phyloP scores from a whole-genome alignment of 1,139 yeast species.

The Debaryomyces robertsiae region DNA sequence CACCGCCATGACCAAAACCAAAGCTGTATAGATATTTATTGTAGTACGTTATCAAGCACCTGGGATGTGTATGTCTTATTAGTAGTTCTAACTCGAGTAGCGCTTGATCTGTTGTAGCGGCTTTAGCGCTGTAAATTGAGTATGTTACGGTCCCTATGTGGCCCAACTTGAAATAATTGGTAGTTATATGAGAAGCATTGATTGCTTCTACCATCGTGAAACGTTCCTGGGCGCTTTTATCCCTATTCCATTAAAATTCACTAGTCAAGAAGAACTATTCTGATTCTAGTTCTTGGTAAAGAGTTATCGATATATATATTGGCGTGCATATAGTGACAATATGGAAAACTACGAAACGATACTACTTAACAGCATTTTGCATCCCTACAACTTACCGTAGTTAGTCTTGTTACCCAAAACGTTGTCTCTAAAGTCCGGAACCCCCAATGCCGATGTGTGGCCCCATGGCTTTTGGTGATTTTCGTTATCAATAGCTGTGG shows the following conservation, averaged over 20 bases:
- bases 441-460: constrained; percentile 40
- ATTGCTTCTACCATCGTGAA: constrained; percentile 22
- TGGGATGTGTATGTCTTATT: constrained; percentile 54
- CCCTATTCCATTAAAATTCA: constrained; percentile 2
- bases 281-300: background rate
- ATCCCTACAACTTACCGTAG: constrained; percentile 21
- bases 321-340: constrained; percentile 6
- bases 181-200: constrained; percentile 31
- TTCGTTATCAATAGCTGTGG: constrained; percentile 38
- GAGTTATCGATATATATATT: constrained; percentile 1
- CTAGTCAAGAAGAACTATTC: no score
- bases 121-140: constrained; percentile 31
- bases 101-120: constrained; percentile 33
- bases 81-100: constrained; percentile 62
- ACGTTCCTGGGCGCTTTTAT: constrained; percentile 2
- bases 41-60: constrained; percentile 57
- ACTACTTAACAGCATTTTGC: constrained; percentile 27
- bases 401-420: constrained; percentile 32
- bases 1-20: constrained; percentile 43
- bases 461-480: constrained; percentile 39
- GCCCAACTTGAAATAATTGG: constrained; percentile 47
- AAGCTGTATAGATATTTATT: constrained; percentile 65
- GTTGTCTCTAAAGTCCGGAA: constrained; percentile 30
- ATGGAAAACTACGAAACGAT: constrained; percentile 31
- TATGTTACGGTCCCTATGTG: constrained; percentile 37